Conservation (phyloP, 202 grass and related monocot species). For the Cymbopogon flexuosus region DNA sequence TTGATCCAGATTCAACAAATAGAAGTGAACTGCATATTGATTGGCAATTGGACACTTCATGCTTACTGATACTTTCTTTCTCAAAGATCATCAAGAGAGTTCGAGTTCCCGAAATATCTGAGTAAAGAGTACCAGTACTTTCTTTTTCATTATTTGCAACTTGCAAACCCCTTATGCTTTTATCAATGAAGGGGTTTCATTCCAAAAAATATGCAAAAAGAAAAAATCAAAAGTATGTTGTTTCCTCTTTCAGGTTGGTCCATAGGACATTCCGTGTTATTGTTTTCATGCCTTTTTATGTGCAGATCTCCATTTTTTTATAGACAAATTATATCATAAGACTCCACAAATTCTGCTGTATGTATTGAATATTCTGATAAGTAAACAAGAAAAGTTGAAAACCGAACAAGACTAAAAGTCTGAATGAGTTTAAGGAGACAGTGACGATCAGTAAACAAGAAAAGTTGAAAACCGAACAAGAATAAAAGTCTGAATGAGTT, state of each 20-base stretch:
- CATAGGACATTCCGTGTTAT: background rate
- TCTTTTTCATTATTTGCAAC: slow-evolving; percentile 2
- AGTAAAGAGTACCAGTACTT: background rate
- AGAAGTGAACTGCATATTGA: background rate
- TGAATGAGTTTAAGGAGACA: background rate
- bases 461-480: background rate
- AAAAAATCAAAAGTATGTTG: background rate
- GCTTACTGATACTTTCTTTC: background rate
- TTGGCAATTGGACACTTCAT: background rate
- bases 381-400: background rate
- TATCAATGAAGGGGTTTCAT: background rate
- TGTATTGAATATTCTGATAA: background rate
- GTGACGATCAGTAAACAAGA: background rate
- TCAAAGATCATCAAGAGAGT: background rate
- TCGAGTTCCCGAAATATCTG: background rate
- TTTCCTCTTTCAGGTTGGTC: background rate
- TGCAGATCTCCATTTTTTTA: background rate
- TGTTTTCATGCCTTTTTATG: background rate
- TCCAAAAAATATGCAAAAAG: background rate
- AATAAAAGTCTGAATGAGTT: background rate
- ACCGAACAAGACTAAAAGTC: background rate
- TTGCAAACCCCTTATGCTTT: background rate
- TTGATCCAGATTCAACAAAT: background rate
- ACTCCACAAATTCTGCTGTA: background rate
- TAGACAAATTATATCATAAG: background rate